Percentiles rank a stretch among this genome's conserved stretches.
Evolutionary conservation across 2,329 filamentous ascomycete species (phyloP).

Genomic region (Aspergillus glaucus): DNA sequence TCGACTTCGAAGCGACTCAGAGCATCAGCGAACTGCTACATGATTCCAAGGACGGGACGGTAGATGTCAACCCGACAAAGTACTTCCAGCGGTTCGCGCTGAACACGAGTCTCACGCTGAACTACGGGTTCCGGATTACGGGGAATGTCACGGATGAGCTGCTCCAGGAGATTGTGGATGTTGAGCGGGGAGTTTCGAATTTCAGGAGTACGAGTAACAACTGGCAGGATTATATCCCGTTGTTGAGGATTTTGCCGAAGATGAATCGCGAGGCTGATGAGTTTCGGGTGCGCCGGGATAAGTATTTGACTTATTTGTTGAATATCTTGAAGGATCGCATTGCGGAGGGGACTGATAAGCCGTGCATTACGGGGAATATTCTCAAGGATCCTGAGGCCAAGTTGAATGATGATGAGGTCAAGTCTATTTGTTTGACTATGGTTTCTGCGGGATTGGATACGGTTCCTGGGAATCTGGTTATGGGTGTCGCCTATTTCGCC

Average conservation of each 20-base stretch:
- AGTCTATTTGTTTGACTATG: constrained; percentile 76
- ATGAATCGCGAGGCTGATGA: constrained; percentile 58
- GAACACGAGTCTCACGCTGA: constrained; percentile 70
- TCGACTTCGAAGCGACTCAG: constrained; percentile 67
- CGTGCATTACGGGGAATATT: constrained; percentile 65
- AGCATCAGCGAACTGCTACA: constrained; percentile 66
- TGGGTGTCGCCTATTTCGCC: constrained; percentile 72
- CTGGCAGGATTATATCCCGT: constrained; percentile 77
- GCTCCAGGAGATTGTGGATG: constrained; percentile 65
- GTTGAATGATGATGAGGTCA: constrained; percentile 65
- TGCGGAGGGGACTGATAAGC: constrained; percentile 57
- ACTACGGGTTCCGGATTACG: constrained; percentile 71
- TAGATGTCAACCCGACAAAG: constrained; percentile 63
- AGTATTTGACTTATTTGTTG: constrained; percentile 56
- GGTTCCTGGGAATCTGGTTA: constrained; percentile 70
- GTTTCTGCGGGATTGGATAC: constrained; percentile 77
- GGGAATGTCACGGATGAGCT: constrained; percentile 62
- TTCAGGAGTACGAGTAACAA: constrained; percentile 76
- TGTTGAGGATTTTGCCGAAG: constrained; percentile 60
- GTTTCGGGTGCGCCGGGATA: constrained; percentile 63
- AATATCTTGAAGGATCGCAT: constrained; percentile 57
- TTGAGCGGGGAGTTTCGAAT: constrained; percentile 69
- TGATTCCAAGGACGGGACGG: constrained; percentile 56
- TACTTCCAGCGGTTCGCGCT: constrained; percentile 72
- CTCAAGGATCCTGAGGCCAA: constrained; percentile 64